A percentile compares a stretch with the other conserved stretches of the same genome.
These are phyloP conservation scores for Kodamaea laetipori DNA, from an alignment of 805 yeast species.

Conservation along the genomic window DNA sequence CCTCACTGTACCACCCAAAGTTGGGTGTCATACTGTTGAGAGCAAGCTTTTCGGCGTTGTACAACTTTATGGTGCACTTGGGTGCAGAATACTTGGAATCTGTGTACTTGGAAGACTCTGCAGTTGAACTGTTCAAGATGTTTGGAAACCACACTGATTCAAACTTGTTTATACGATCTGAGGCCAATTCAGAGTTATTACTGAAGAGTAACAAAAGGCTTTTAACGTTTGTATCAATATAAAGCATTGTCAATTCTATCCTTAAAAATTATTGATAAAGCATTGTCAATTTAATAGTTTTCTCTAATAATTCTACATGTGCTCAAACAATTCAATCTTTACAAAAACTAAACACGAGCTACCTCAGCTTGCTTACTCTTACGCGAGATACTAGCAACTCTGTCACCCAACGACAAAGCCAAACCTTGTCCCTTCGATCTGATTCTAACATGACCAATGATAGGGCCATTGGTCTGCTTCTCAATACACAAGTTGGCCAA, in stretches of 20 bases:
- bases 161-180: slow-evolving; percentile 13
- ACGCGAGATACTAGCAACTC: slow-evolving; percentile 82
- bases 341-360: slow-evolving; percentile 10
- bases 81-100: slow-evolving; percentile 10
- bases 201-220: slow-evolving; percentile 8
- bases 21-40: slow-evolving; percentile 8
- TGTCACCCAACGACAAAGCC: slow-evolving; percentile 91
- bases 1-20: slow-evolving; percentile 6
- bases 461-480: slow-evolving; percentile 68
- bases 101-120: slow-evolving; percentile 14
- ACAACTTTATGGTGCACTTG: slow-evolving; percentile 9
- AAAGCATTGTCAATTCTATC: too few species aligned
- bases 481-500: slow-evolving; percentile 94
- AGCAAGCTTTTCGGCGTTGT: slow-evolving; percentile 10
- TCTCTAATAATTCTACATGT: too few species aligned
- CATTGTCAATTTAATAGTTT: too few species aligned
- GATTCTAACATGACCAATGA: slow-evolving; percentile 92
- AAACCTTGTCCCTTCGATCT: slow-evolving; percentile 98
- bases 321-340: neutral
- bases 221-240: too few species aligned
- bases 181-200: slow-evolving; percentile 7
- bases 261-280: too few species aligned
- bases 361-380: slow-evolving; percentile 28
- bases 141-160: slow-evolving; percentile 17
- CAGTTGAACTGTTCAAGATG: slow-evolving; percentile 4